phyloP scores from a whole-genome alignment of 2,329 filamentous ascomycete genomes.

The Fusarium mexicanum region DNA sequence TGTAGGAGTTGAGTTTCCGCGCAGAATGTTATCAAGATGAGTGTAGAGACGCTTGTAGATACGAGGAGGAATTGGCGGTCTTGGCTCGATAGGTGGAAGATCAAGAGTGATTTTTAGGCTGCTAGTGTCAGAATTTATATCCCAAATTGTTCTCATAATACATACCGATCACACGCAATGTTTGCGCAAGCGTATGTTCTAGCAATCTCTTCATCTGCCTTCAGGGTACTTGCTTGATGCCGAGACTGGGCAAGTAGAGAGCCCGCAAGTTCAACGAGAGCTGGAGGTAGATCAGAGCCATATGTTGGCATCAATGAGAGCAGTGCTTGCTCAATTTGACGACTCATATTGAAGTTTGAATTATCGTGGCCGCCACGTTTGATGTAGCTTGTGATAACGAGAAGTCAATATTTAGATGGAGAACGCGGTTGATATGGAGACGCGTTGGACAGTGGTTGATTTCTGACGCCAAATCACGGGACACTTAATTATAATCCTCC shows the following conservation, averaged over 20 bases:
- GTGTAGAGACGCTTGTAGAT: constrained; percentile 86
- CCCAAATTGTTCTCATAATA: not conserved
- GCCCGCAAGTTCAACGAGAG: constrained; percentile 76
- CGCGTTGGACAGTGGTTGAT: constrained; percentile 12
- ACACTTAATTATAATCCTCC: constrained; percentile 6
- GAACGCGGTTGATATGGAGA: constrained; percentile 16
- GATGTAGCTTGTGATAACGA: not conserved
- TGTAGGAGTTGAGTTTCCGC: constrained; percentile 46
- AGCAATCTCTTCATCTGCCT: constrained; percentile 88
- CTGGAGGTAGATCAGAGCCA: constrained; percentile 71
- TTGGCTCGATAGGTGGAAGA: constrained; percentile 78
- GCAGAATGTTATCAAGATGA: constrained; percentile 80
- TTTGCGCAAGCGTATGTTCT: constrained; percentile 85
- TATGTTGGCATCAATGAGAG: constrained; percentile 79
- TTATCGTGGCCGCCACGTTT: not conserved
- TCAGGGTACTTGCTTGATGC: constrained; percentile 78
- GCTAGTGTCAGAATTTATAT: not conserved
- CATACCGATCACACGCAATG: constrained; percentile 85
- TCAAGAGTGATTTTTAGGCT: constrained; percentile 81
- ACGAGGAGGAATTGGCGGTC: constrained; percentile 80
- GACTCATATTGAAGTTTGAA: constrained; percentile 67
- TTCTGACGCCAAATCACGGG: constrained; percentile 35
- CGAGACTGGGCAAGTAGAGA: constrained; percentile 84
- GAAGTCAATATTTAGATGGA: not conserved
- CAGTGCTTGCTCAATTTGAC: constrained; percentile 77